phyloP scores from a whole-genome alignment of 345 rosid genomes.

The Aegle marmelos region DNA sequence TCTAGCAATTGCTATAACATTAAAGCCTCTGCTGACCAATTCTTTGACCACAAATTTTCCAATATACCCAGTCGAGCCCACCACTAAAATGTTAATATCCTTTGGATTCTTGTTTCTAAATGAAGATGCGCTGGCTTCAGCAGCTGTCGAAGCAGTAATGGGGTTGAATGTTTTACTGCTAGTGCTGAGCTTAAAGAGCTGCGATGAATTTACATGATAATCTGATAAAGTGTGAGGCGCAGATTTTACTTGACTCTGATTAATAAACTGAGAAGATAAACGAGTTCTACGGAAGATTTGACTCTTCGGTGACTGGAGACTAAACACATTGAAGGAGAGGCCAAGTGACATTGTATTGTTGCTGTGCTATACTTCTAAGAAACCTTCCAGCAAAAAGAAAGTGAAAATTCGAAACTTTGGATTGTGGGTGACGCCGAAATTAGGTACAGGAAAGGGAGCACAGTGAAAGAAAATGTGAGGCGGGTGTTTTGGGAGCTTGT shows the following conservation, averaged over 20 bases:
- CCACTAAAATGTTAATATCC: constrained; percentile 70
- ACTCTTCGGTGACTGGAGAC: constrained; percentile 29
- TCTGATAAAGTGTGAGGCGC: constrained; percentile 20
- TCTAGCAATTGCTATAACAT: constrained; percentile 77
- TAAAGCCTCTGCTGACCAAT: constrained; percentile 75
- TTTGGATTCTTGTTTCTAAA: constrained; percentile 59
- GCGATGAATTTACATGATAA: constrained; percentile 16
- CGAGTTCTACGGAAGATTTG: constrained; percentile 29
- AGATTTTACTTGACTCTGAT: constrained; percentile 56
- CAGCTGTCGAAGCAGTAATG: constrained; percentile 36
- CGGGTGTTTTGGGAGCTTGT: neutral
- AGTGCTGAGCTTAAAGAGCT: constrained; percentile 24
- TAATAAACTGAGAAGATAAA: constrained; percentile 36
- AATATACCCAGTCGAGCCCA: constrained; percentile 93
- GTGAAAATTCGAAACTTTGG: neutral
- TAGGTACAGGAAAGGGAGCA: neutral
- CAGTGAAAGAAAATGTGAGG: neutral
- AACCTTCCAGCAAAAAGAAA: neutral
- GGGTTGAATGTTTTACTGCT: constrained; percentile 31
- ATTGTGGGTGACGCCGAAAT: neutral
- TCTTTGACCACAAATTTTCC: constrained; percentile 86
- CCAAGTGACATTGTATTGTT: constrained; percentile 42
- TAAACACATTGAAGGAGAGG: constrained; percentile 42
- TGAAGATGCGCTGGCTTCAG: constrained; percentile 31
- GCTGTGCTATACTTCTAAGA: neutral